Evolutionary conservation across 2,329 filamentous ascomycete genomes (phyloP).

Genomic region (Cryphonectria nitschkei): DNA sequence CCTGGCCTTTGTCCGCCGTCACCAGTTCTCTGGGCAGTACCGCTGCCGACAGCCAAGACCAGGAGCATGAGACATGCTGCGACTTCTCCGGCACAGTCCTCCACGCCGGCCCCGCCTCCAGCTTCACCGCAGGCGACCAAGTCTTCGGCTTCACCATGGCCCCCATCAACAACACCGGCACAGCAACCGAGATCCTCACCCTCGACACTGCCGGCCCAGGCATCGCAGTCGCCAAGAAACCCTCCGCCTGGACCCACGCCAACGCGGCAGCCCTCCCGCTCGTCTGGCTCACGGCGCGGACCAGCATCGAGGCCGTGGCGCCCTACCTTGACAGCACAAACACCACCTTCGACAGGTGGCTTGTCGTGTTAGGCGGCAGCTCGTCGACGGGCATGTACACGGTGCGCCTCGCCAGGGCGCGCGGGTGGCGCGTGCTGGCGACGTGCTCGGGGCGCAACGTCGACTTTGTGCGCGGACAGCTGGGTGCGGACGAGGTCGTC

Average conservation of each 20-base stretch:
- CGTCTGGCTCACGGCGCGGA: slow-evolving; percentile 11
- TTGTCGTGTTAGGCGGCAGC: slow-evolving; percentile 14
- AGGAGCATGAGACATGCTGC: slow-evolving; percentile 18
- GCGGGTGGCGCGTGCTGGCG: slow-evolving; percentile 14
- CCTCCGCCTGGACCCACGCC: slow-evolving; percentile 7
- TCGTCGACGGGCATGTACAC: slow-evolving; percentile 14
- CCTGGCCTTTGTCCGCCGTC: slow-evolving; percentile 13
- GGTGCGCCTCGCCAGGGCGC: slow-evolving; percentile 7
- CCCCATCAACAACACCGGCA: slow-evolving; percentile 10
- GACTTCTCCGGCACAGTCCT: slow-evolving; percentile 14
- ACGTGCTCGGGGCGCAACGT: slow-evolving; percentile 16
- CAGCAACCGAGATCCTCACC: slow-evolving; percentile 9
- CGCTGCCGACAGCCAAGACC: not conserved
- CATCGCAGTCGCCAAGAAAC: slow-evolving; percentile 9
- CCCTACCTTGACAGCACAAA: not conserved
- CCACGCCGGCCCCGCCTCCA: slow-evolving; percentile 1
- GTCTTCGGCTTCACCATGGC: slow-evolving; percentile 21
- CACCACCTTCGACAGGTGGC: not conserved
- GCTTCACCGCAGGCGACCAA: slow-evolving; percentile 1
- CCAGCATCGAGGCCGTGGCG: slow-evolving; percentile 7
- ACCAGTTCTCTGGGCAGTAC: not conserved
- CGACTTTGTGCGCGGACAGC: slow-evolving; percentile 6
- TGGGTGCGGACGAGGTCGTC: slow-evolving; percentile 13
- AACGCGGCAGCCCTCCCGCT: slow-evolving; percentile 13
- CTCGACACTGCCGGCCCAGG: slow-evolving; percentile 5